Base-by-base conservation (phyloP, 2,329 filamentous ascomycete genomes). In the Botrytis porri region DNA sequence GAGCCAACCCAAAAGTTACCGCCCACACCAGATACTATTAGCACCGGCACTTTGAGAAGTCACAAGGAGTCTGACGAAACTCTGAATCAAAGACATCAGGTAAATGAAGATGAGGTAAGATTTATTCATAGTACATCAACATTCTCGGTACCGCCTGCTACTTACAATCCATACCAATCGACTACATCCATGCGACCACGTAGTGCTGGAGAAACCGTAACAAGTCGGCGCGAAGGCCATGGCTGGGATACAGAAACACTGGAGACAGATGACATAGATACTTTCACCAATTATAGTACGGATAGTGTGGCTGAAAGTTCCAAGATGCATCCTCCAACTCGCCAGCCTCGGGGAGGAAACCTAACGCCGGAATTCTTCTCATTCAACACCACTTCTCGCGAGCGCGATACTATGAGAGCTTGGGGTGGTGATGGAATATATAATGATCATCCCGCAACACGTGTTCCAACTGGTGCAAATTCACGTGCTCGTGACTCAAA, bases 51-150 rank as follows among this genome's bases (percentile, higher is more conserved):
- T 2, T 74, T 81, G 48, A 83, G 84, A 9, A 83, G 84, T 22
- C 86, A 84, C 73, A 83, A 87, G 74, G 84, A 83, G 65, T 88
- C 87, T 0, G 83, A 85, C 70, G 87, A 89, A 61, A 84, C 84
- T 0, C 78, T 87, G 29, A 66, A 72, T 61, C 63, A 66, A 29
- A n/a, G 76, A 51, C 57, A 70, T 25, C 73, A 73, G 25, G 66
- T 37, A 22, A 73, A 74, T 41, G 71, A 77, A 18, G 73, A 74
- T 43, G 69, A 77, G 10, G 62, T 60, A 3, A 77, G 74, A 18
- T 77, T 77, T 54, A 69, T 78, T n/a, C 73, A 75, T 32, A 76
- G 71, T 61, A 77, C 75, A n/a, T 76, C 77, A 37, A 74, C 75
- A 14, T 77, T 77, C 61, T 74, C 74, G 4, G 66, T 60, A 22